Base-by-base conservation (phyloP, 2,329 filamentous ascomycete genomes). In the Diaporthe destruens region DNA sequence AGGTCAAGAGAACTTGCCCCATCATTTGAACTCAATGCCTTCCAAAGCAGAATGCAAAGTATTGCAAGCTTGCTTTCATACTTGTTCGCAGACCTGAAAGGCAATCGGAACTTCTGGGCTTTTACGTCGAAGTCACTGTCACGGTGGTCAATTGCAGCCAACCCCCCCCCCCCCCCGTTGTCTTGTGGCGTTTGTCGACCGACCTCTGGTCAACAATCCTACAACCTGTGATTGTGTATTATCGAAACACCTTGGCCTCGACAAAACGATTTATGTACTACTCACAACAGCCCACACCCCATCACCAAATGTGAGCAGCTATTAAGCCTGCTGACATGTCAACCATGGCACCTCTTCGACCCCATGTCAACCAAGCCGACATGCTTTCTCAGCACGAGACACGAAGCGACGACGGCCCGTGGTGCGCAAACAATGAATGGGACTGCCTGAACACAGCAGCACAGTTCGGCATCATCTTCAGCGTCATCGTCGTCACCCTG, bases 381-480 rank as follows among this genome's bases (percentile, higher is more conserved):
- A 77, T 71, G 74, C 74, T 59, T 72, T 71, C 11, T 72, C 47
- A 23, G 59, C 71, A 67, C n/a, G 66, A 69, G 56, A 69, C 55
- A 65, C 69, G 32, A 72, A 25, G 29, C 42, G 39, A 32, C 36
- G 39, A 25, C 29, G 72, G 39, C 56, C 69, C 55, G 49, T 72
- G 59, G 14, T 55, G 23, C 32, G 29, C 5, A n/a, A 84, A 81
- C 73, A 72, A 75, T 3, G 80, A 82, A 14, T 86, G 83, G 83
- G 72, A 77, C 54, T 86, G 84, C 72, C 77, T 85, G n/a, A 83
- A 76, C 36, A 57, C 75, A 12, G 75, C 80, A 0, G 78, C 84
- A 55, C 78, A 84, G 44, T 81, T 80, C 29, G 84, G 84, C 2
- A 79, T 85, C 39, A 80, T 86, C 20, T 80, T 83, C 72, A 82